A percentile compares a stretch with the other conserved stretches of the same genome.
Conservation (phyloP, 257 asterid genomes). For the Cynanchum wilfordii region DNA sequence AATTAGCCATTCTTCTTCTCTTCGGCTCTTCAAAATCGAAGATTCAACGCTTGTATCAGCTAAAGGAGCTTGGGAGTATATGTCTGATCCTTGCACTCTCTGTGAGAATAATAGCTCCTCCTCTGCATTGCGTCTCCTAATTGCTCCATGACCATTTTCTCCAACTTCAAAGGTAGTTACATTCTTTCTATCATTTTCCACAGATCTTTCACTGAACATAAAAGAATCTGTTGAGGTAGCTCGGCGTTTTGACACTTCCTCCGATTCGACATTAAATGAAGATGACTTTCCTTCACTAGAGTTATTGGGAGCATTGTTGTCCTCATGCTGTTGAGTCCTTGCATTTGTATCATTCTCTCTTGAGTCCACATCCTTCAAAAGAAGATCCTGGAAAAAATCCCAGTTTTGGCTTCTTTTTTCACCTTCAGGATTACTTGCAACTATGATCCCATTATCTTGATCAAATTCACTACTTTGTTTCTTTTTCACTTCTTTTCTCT, state of each 20-base stretch:
- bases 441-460: slow-evolving; percentile 26
- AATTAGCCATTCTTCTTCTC: slow-evolving; percentile 50
- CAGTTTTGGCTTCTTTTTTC: slow-evolving; percentile 46
- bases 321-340: slow-evolving; percentile 22
- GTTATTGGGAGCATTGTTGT: slow-evolving; percentile 18
- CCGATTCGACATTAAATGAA: slow-evolving; percentile 21
- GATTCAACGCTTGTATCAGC: slow-evolving; percentile 35
- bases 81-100: slow-evolving; percentile 28
- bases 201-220: slow-evolving; percentile 27
- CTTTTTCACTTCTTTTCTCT: slow-evolving; percentile 36
- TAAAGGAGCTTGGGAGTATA: slow-evolving; percentile 20
- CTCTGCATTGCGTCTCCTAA: slow-evolving; percentile 30
- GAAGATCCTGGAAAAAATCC: slow-evolving; percentile 78
- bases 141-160: slow-evolving; percentile 27
- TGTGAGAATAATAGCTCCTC: slow-evolving; percentile 46
- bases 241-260: slow-evolving; percentile 20
- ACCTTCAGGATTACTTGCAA: slow-evolving; percentile 26
- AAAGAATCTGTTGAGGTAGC: slow-evolving; percentile 46
- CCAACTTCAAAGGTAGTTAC: slow-evolving; percentile 31
- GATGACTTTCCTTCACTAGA: slow-evolving; percentile 25
- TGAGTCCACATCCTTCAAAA: slow-evolving; percentile 56
- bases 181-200: slow-evolving; percentile 21
- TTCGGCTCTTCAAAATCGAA: slow-evolving; percentile 36
- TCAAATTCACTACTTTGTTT: slow-evolving; percentile 21
- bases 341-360: slow-evolving; percentile 22